phyloP scores from a whole-genome alignment of 2,329 filamentous ascomycete species.

The Claviceps pusilla region DNA sequence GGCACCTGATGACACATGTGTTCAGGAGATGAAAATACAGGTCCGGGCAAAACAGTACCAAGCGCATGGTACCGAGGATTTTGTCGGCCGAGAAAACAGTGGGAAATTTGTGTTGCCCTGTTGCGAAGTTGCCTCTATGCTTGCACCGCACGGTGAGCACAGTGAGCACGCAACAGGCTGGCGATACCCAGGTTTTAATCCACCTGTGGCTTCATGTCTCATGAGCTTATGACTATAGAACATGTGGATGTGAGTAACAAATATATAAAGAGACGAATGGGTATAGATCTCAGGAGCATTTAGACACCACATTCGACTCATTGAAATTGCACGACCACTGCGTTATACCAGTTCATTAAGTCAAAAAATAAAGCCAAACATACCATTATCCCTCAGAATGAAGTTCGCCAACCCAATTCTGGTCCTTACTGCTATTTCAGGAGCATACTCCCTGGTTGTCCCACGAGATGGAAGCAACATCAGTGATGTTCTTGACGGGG shows the following conservation, averaged over 20 bases:
- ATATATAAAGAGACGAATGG: background rate
- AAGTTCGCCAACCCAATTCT: conserved; percentile 1
- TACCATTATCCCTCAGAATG: background rate
- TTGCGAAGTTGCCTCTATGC: background rate
- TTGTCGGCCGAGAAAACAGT: background rate
- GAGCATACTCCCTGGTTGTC: background rate
- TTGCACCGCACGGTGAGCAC: background rate
- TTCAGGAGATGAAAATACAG: background rate
- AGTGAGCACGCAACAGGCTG: background rate
- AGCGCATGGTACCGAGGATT: background rate
- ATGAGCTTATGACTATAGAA: background rate
- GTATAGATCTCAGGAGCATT: background rate
- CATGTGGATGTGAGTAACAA: background rate
- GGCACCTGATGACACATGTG: background rate
- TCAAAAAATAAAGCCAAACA: background rate
- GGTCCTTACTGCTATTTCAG: background rate
- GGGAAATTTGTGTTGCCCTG: no score
- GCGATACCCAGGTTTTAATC: no score
- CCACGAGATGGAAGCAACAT: background rate
- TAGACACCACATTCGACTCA: background rate
- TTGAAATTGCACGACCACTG: background rate
- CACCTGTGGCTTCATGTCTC: background rate
- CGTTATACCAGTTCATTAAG: no score
- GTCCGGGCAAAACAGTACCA: background rate
- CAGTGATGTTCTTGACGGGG: background rate